phyloP scores from a whole-genome alignment of 768 basidiomycete genomes.

The Strobilomyces dryophilus region DNA sequence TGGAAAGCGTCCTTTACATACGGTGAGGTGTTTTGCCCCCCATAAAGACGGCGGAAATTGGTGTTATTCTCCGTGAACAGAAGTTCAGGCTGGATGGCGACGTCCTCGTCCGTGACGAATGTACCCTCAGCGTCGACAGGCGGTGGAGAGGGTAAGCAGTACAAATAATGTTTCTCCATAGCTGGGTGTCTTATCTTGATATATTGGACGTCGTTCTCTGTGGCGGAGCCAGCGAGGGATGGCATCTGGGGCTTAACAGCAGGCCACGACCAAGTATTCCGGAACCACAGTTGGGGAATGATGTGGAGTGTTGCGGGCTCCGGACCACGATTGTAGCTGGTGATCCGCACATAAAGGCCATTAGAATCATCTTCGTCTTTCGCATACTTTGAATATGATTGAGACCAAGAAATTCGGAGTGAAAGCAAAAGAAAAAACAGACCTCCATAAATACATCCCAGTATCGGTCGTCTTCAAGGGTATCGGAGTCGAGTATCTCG shows the following conservation, averaged over 20 bases:
- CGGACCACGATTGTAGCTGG: slow-evolving; percentile 94
- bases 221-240: slow-evolving; percentile 47
- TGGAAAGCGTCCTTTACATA: slow-evolving; percentile 98
- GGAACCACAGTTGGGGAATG: slow-evolving; percentile 94
- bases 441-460: slow-evolving; percentile 99
- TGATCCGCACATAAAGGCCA: slow-evolving; percentile 88
- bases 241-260: slow-evolving; percentile 64
- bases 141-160: slow-evolving; percentile 89
- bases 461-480: slow-evolving; percentile 89
- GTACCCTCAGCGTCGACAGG: slow-evolving; percentile 74
- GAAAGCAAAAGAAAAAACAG: slow-evolving; percentile 22
- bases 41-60: slow-evolving; percentile 89
- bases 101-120: slow-evolving; percentile 59
- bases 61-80: slow-evolving; percentile 98
- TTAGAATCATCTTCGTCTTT: slow-evolving; percentile 94
- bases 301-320: slow-evolving; percentile 92
- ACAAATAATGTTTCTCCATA: slow-evolving; percentile 75
- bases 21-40: slow-evolving; percentile 74
- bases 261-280: slow-evolving; percentile 98
- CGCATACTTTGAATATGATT: slow-evolving; percentile 64
- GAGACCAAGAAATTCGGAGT: not conserved
- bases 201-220: slow-evolving; percentile 49
- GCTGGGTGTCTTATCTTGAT: slow-evolving; percentile 71
- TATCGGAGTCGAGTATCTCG: slow-evolving; percentile 90
- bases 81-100: slow-evolving; percentile 66